Percentiles rank a stretch among this genome's conserved stretches.
phyloP scores from a whole-genome alignment of 495 filamentous ascomycete species.

The Neurospora sp. region DNA sequence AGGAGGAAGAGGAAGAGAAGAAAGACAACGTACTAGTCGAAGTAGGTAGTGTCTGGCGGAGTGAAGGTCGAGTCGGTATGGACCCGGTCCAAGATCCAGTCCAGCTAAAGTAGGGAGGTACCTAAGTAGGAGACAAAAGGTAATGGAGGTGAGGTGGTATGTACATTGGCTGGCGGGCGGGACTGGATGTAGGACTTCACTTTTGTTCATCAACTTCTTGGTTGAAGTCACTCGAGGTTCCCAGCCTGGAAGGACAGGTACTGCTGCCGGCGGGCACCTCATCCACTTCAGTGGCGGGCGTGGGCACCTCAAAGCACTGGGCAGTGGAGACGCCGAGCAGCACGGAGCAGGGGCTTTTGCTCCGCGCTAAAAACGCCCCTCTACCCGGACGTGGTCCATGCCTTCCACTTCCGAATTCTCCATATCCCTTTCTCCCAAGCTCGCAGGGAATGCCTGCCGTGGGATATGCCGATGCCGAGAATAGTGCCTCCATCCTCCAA shows the following conservation, averaged over 20 bases:
- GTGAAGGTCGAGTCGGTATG: neutral
- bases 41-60: neutral
- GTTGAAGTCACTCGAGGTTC: neutral
- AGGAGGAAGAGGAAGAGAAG: neutral
- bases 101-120: neutral
- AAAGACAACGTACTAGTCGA: neutral
- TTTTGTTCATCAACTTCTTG: neutral
- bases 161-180: neutral
- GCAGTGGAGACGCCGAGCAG: neutral
- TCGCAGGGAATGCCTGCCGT: neutral
- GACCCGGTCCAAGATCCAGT: neutral
- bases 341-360: constrained; percentile 6
- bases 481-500: neutral
- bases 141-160: neutral
- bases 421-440: neutral
- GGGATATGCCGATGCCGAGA: neutral
- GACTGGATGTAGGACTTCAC: neutral
- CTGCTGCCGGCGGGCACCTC: neutral
- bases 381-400: neutral
- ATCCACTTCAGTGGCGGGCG: neutral
- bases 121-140: neutral
- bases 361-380: constrained; percentile 3
- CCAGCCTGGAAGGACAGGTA: neutral
- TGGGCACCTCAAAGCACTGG: neutral
- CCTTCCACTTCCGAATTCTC: neutral